These are phyloP conservation scores for Hypoxylon lienhwacheense DNA, from an alignment of 495 filamentous ascomycete genomes.

Conservation along the genomic window DNA sequence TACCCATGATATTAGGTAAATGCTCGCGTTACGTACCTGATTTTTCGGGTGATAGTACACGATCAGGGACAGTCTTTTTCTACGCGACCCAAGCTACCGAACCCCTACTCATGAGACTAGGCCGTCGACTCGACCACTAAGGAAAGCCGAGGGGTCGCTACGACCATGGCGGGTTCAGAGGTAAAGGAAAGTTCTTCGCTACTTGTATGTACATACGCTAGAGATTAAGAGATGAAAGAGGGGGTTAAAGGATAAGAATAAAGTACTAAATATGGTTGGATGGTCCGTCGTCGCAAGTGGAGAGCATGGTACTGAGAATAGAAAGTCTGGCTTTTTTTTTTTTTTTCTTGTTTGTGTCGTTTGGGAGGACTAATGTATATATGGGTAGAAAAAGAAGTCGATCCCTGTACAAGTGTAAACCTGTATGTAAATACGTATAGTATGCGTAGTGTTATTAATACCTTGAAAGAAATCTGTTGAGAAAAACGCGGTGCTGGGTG, in stretches of 20 bases:
- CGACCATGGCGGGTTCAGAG: constrained; percentile 26
- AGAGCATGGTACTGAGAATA: constrained; percentile 16
- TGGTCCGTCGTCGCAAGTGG: constrained; percentile 20
- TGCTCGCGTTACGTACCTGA: constrained; percentile 4
- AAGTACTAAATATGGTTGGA: no score
- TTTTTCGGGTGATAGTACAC: constrained; percentile 22
- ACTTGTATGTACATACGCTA: no score
- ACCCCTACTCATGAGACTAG: constrained; percentile 15
- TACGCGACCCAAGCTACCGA: constrained; percentile 28
- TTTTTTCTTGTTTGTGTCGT: no score
- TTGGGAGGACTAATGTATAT: no score
- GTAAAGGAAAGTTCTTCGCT: constrained; percentile 23
- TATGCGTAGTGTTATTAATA: no score
- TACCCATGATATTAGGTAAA: constrained; percentile 9
- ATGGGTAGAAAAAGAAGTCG: no score
- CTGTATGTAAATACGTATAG: constrained; percentile 1
- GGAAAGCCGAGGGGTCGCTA: constrained; percentile 15
- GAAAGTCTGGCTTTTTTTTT: constrained; percentile 8
- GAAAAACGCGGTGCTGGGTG: constrained; percentile 13
- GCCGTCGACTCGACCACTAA: constrained; percentile 17
- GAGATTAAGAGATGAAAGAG: constrained; percentile 20
- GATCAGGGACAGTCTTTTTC: constrained; percentile 21
- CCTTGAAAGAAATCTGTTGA: constrained; percentile 18
- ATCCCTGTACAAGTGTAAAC: constrained; percentile 4
- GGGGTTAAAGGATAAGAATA: constrained; percentile 18